Conservation (phyloP, 1,284 basidiomycete genomes). For the Trametes versicolor region DNA sequence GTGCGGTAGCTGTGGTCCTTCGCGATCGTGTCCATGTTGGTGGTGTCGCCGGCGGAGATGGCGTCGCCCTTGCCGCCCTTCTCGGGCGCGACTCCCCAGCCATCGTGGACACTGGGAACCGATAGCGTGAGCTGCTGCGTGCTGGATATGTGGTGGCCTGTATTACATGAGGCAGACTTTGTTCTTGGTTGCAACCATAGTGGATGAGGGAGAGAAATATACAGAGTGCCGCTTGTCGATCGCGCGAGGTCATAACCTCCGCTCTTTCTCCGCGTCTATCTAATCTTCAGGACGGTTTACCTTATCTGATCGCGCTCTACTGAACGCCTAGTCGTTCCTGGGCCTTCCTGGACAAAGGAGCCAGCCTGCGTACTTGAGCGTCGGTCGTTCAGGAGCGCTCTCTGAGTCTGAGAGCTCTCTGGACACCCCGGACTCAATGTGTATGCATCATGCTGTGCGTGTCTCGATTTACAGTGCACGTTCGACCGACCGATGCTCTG, state of each 20-base stretch:
- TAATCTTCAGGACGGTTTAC: background rate
- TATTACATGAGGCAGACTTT: slow-evolving; percentile 91
- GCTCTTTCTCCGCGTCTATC: slow-evolving; percentile 9
- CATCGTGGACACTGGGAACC: slow-evolving; percentile 84
- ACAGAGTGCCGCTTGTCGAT: background rate
- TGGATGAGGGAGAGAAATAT: slow-evolving; percentile 12
- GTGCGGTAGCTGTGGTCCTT: slow-evolving; percentile 78
- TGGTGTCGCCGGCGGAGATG: slow-evolving; percentile 84
- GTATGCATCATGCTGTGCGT: too few relatives aligned
- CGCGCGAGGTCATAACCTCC: background rate
- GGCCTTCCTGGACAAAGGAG: background rate
- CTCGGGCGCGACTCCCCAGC: slow-evolving; percentile 84
- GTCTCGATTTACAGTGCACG: too few relatives aligned
- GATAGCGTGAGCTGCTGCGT: background rate
- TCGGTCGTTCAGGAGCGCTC: too few relatives aligned
- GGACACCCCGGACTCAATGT: too few relatives aligned
- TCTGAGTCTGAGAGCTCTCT: too few relatives aligned
- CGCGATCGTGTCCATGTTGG: slow-evolving; percentile 88
- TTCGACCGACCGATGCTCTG: too few relatives aligned
- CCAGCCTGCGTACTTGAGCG: background rate
- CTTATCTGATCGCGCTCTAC: slow-evolving; percentile 5
- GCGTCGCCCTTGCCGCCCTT: slow-evolving; percentile 85
- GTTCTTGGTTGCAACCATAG: slow-evolving; percentile 72
- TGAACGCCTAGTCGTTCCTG: slow-evolving; percentile 2
- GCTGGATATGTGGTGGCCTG: background rate